These are phyloP conservation scores for Colletotrichum tofieldiae DNA, from an alignment of 2,329 filamentous ascomycete genomes.

Conservation along the genomic window DNA sequence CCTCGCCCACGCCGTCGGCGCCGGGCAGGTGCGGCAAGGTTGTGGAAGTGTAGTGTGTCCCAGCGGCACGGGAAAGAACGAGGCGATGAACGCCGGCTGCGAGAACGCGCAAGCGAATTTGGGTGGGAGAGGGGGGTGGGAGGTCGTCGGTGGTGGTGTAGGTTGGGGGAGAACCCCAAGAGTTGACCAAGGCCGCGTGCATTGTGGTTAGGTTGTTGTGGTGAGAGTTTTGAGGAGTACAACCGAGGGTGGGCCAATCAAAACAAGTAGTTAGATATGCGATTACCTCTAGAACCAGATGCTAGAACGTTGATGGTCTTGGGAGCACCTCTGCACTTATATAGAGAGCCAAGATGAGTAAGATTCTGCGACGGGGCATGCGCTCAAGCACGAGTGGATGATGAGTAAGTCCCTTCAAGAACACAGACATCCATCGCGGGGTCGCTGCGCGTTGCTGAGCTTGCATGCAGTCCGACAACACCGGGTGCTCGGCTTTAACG, in stretches of 20 bases:
- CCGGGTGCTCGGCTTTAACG: background rate
- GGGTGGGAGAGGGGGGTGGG: slow-evolving; percentile 54
- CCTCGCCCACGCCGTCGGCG: slow-evolving; percentile 66
- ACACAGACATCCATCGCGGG: background rate
- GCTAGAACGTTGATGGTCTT: background rate
- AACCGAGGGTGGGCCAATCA: background rate
- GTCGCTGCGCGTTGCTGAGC: slow-evolving; percentile 21
- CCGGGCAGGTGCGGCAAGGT: slow-evolving; percentile 67
- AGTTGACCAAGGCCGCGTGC: slow-evolving; percentile 57
- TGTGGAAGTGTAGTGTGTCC: slow-evolving; percentile 68
- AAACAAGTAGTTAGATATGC: no score
- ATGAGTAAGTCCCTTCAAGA: slow-evolving; percentile 26
- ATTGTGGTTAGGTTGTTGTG: slow-evolving; percentile 42
- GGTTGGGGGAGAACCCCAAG: slow-evolving; percentile 54
- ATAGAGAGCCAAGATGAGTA: background rate
- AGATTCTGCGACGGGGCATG: background rate
- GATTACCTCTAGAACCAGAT: background rate
- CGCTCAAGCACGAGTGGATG: background rate
- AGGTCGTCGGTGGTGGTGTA: slow-evolving; percentile 51
- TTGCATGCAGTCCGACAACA: background rate
- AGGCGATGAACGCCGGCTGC: slow-evolving; percentile 68
- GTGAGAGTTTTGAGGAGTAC: background rate
- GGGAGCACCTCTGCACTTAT: background rate
- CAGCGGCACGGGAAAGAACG: slow-evolving; percentile 67
- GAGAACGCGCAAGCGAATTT: slow-evolving; percentile 62